Evolutionary conservation across 139 green algal genomes (phyloP), one percentile per base, ranked within the genome.

Genomic region (Volvox reticuliferus): DNA sequence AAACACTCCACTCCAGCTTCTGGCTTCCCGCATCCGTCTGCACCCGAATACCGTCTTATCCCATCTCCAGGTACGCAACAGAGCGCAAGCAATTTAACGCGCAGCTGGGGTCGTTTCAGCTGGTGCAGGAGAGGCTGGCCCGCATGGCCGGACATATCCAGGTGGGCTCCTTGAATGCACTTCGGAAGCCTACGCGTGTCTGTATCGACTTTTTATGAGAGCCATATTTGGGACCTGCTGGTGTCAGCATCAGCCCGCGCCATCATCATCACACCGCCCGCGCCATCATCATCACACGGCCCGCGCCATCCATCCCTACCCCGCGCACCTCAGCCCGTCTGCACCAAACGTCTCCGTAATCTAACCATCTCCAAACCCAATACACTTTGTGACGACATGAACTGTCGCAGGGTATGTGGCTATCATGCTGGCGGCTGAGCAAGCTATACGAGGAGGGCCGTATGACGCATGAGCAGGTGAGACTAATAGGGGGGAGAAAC

Each of bases 11-110:
- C n/a, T n/a, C n/a, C n/a, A n/a, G n/a, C n/a, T n/a, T n/a, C n/a
- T n/a, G n/a, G n/a, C n/a, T n/a, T n/a, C n/a, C n/a, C n/a, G n/a
- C n/a, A n/a, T n/a, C n/a, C n/a, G n/a, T n/a, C n/a, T n/a, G n/a
- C n/a, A n/a, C n/a, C n/a, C n/a, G n/a, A n/a, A n/a, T n/a, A n/a
- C n/a, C n/a, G n/a, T n/a, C n/a, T n/a, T n/a, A n/a, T n/a, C n/a
- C n/a, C n/a, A n/a, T n/a, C n/a, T n/a, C 1, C 82, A 95, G 94
- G 71, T 99, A 99, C 91, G 79, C 97, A 82, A 63, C 89, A 22
- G 93, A 99, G 94, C 95, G 98, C 32, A 24, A 92, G 88, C 98
- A 99, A 94, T 99, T 99, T 95, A 96, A 96, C 30, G 67, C 94
- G 2, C 94, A 96, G 24, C 92, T 99, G 88, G 96, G 94, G 2